phyloP scores from a whole-genome alignment of 2,329 filamentous ascomycete species.

The Passalora sequoiae region DNA sequence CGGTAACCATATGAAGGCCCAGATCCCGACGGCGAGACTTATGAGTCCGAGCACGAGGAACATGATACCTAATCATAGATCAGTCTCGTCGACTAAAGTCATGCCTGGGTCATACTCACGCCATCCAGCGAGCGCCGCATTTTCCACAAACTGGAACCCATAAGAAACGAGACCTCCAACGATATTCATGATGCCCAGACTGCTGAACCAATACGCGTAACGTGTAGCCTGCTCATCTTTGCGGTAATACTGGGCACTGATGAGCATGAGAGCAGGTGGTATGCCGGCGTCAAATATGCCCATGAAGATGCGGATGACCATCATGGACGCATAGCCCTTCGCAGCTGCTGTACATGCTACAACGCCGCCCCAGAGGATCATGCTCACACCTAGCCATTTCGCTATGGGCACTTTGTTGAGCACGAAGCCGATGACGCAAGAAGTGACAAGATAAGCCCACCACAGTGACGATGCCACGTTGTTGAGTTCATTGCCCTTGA shows the following conservation, averaged over 20 bases:
- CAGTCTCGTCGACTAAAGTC: background rate
- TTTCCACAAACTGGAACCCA: constrained; percentile 46
- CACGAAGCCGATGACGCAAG: constrained; percentile 11
- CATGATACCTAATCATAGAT: constrained; percentile 14
- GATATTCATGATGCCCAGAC: constrained; percentile 55
- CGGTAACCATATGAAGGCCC: constrained; percentile 28
- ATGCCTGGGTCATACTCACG: no score
- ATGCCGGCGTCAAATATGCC: constrained; percentile 13
- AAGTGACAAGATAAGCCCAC: constrained; percentile 17
- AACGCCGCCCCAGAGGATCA: constrained; percentile 14
- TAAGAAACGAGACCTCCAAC: constrained; percentile 53
- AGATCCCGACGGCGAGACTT: constrained; percentile 37
- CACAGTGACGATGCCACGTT: constrained; percentile 16
- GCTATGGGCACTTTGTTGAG: constrained; percentile 41
- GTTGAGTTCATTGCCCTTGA: constrained; percentile 19
- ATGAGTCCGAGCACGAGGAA: constrained; percentile 44
- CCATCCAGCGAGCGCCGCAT: constrained; percentile 10
- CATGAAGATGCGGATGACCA: constrained; percentile 13
- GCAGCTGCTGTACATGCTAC: constrained; percentile 14
- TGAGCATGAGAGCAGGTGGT: constrained; percentile 14
- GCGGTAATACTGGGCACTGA: constrained; percentile 24
- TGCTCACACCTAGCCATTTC: constrained; percentile 10
- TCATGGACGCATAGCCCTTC: constrained; percentile 21
- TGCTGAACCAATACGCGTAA: constrained; percentile 61
- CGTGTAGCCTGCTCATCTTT: constrained; percentile 56